Base-by-base conservation (phyloP, 1,139 yeast species). In the Candida glucosophila region DNA sequence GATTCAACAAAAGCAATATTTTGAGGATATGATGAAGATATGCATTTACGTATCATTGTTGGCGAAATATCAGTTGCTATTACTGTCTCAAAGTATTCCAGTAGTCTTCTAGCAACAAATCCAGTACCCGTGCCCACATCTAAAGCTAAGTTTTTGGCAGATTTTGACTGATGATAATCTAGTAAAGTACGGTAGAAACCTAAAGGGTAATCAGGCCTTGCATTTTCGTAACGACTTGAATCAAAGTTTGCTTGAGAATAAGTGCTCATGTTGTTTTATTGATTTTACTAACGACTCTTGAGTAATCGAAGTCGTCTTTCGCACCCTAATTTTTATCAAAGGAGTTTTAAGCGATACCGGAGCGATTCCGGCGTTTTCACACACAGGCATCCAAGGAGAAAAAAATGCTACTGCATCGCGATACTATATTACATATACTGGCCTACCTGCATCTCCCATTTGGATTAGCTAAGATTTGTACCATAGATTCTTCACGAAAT, bases 51-150 rank as follows among this genome's bases (percentile, higher is more conserved):
- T 5, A 33, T 22, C 36, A 33, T 33, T 12, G 32, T 23, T 9
- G 21, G 10, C 5, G 36, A 33, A 6, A 25, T 14, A 22, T 33
- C 36, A 7, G 81, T 62, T 2, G 90, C 93, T 13, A 71, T 45
- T 2, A 77, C 73, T n/a, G 51, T 43, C 8, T 56, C 44, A 29
- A 68, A 68, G 32, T 62, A 52, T 2, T 59, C 37, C 2, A 64
- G 44, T 30, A 81, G 46, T 24, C 74, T 71, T 33, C 67, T 58
- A 0, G 92, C 67, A 1, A 80, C 90, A 35, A 76, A 76, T 1
- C 95, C 95, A 0, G 95, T 78, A 1, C 95, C 95, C 44, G 86
- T 76, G 0, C 95, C 95, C 11, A 81, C 55, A 49, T 85, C 95
- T 5, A 82, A 47, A 2, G 73, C 71, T 17, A 56, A 32, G 1